Base-by-base conservation (phyloP, 2,329 filamentous ascomycete species). In the Colletotrichum sp. region DNA sequence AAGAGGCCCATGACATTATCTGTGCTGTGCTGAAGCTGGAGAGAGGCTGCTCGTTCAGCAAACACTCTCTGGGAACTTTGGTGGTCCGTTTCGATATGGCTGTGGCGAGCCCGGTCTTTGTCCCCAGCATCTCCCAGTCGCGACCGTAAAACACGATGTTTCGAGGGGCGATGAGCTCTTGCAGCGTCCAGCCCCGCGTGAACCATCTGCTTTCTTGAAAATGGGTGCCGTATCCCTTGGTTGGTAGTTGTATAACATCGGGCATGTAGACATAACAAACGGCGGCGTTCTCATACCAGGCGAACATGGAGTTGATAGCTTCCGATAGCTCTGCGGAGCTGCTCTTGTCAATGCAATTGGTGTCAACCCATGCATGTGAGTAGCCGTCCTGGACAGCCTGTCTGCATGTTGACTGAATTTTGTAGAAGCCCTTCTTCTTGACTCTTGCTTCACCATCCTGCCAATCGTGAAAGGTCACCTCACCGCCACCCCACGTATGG, bases 1-100 rank as follows among this genome's bases (percentile, higher is more conserved):
- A 71, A 8, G 83, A 78, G n/a, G 82, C 83, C 84, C 84, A 86
- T 21, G 80, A 80, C 83, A 86, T 85, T 64, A 81, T 79, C 57
- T 79, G 75, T 18, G 84, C 83, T 64, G 81, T 71, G 71, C 76
- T 76, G 36, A 49, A 73, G 4, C n/a, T 8, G 34, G 66, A 32
- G 6, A 44, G 59, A 13, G 21, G 6, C 8, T n/a, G 2, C 5
- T 15, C 1, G 6, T 36, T 69, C 21, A 18, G 9, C 2, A 73
- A 8, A 15, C 72, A 69, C 2, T 1, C 5, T 4, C 13, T 18
- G 6, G 15, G 4, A 3, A 74, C 12, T 0, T 26, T 34, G 4
- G 72, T 74, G 16, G 28, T 21, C 7, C 6, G 44, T 4, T n/a
- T 5, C 5, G 69, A 4, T 0, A 74, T 28, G 6, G 6, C 2